Conservation (phyloP, 306 rosid species). For the Lablab purpureus region DNA sequence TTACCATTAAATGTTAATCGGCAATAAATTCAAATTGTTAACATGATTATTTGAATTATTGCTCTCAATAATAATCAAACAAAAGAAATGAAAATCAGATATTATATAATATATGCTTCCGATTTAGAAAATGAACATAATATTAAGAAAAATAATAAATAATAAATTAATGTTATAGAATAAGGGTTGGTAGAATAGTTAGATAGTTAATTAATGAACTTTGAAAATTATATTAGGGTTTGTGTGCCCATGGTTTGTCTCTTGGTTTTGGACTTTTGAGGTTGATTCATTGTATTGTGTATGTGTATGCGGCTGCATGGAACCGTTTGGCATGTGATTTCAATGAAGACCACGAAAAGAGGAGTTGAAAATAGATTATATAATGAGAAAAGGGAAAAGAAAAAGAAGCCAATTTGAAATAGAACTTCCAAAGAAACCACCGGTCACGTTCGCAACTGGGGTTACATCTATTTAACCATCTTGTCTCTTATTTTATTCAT, state of each 20-base stretch:
- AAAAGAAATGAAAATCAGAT: too few relatives aligned
- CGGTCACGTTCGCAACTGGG: not conserved
- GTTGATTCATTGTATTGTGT: not conserved
- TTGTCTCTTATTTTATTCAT: not conserved
- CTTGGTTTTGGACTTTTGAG: constrained; percentile 4
- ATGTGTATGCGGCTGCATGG: constrained; percentile 25
- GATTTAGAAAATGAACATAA: too few relatives aligned
- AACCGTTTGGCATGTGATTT: not conserved
- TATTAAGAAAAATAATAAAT: too few relatives aligned
- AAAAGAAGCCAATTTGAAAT: not conserved
- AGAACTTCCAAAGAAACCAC: not conserved
- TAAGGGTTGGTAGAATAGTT: too few relatives aligned
- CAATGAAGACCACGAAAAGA: not conserved
- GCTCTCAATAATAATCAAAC: too few relatives aligned
- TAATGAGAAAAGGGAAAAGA: not conserved
- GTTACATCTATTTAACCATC: not conserved
- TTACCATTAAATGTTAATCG: too few relatives aligned
- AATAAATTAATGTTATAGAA: too few relatives aligned
- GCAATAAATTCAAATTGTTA: too few relatives aligned
- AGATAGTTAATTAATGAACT: too few relatives aligned
- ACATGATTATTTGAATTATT: too few relatives aligned
- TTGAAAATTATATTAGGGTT: too few relatives aligned
- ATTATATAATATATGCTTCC: too few relatives aligned
- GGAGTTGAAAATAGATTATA: not conserved
- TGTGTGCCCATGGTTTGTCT: not conserved